A percentile compares a stretch with the other conserved stretches of the same genome.
phyloP scores from a whole-genome alignment of 331 rosid genomes.

The Telfairia occidentalis region DNA sequence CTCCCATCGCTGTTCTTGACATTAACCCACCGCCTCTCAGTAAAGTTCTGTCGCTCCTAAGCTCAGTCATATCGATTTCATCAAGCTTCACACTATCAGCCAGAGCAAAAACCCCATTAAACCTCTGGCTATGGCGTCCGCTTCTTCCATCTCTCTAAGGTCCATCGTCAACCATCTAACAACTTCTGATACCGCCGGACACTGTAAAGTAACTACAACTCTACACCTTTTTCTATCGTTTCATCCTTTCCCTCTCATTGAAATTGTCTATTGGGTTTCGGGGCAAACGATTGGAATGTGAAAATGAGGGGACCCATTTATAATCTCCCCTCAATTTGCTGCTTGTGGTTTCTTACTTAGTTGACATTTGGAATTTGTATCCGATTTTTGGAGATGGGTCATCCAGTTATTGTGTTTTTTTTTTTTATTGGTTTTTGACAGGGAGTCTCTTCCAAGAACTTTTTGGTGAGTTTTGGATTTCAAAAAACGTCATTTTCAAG shows the following conservation, averaged over 20 bases:
- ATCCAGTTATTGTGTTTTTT: slow-evolving; percentile 2
- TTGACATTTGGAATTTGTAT: not conserved
- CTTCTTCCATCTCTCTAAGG: slow-evolving; percentile 23
- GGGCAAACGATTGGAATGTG: not conserved
- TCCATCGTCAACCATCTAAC: slow-evolving; percentile 14
- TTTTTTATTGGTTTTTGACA: slow-evolving; percentile 18
- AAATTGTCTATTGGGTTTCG: not conserved
- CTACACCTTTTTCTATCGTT: not conserved
- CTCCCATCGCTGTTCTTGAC: too few relatives aligned
- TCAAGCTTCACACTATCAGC: not conserved
- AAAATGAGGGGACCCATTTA: not conserved
- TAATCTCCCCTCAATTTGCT: not conserved
- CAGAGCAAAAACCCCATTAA: slow-evolving; percentile 9
- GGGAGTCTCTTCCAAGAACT: slow-evolving; percentile 23
- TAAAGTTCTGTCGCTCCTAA: too few relatives aligned
- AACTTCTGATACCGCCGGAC: slow-evolving; percentile 19
- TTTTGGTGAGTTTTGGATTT: slow-evolving; percentile 27
- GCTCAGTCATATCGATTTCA: too few relatives aligned
- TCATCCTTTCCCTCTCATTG: not conserved
- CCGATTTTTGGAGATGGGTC: not conserved
- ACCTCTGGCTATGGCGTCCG: slow-evolving; percentile 25
- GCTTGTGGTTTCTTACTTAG: not conserved
- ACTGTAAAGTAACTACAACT: slow-evolving; percentile 17
- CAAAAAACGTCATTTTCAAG: slow-evolving; percentile 14
- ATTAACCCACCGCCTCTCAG: too few relatives aligned